Percentiles rank a stretch among this genome's conserved stretches.
Evolutionary conservation across 306 rosid species (phyloP).

Genomic region (Myrica gale): DNA sequence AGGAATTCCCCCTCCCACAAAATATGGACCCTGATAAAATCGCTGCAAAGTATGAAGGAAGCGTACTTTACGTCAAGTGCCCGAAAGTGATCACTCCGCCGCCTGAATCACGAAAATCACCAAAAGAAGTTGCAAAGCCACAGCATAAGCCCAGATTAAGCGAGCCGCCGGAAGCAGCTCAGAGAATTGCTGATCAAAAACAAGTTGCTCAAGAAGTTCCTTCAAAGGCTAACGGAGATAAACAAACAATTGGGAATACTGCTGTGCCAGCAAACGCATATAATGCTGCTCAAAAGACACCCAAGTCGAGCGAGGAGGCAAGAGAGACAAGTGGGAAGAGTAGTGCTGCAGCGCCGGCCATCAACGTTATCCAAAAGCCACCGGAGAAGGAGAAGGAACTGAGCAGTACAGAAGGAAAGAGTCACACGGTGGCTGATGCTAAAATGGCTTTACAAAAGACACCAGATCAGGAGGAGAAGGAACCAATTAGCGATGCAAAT

Average conservation of each 20-base stretch:
- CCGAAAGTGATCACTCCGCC: slow-evolving; percentile 34
- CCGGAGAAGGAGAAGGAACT: neutral
- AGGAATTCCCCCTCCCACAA: slow-evolving; percentile 46
- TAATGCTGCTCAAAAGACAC: slow-evolving; percentile 10
- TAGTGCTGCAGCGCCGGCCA: slow-evolving; percentile 12
- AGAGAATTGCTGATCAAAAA: slow-evolving; percentile 1
- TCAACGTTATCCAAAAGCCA: neutral
- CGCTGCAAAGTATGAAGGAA: slow-evolving; percentile 54
- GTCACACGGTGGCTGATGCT: neutral
- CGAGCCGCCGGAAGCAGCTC: neutral
- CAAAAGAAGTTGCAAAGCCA: slow-evolving; percentile 7
- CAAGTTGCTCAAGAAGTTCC: neutral
- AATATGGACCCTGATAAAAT: slow-evolving; percentile 39
- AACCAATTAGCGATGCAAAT: too few species aligned
- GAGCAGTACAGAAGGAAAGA: neutral
- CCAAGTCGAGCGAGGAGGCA: slow-evolving; percentile 21
- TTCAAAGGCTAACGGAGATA: slow-evolving; percentile 23
- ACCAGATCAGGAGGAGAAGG: too few species aligned
- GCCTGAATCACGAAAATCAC: slow-evolving; percentile 1
- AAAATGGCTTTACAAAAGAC: too few species aligned
- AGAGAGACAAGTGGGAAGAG: slow-evolving; percentile 17
- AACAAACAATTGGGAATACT: neutral
- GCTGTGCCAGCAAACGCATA: neutral
- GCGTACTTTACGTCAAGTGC: slow-evolving; percentile 40
- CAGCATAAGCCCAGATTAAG: slow-evolving; percentile 4